Conservation (phyloP, 306 rosid species). For the Corylus heterophylla region DNA sequence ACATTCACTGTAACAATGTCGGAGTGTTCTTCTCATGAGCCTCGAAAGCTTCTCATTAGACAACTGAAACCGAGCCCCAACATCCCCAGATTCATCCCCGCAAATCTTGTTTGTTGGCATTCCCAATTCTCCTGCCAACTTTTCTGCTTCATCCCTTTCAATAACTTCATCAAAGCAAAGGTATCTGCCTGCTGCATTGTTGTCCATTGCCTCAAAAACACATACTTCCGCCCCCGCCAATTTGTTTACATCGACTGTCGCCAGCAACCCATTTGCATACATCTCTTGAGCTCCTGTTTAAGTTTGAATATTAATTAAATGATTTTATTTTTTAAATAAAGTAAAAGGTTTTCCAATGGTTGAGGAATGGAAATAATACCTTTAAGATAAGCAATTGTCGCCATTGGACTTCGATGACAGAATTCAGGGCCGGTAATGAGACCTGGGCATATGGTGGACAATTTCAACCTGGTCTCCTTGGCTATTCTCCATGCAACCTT, state of each 20-base stretch:
- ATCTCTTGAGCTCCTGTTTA: constrained; percentile 65
- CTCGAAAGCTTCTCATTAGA: constrained; percentile 57
- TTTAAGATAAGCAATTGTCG: constrained; percentile 91
- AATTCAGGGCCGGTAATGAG: constrained; percentile 71
- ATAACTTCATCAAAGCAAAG: constrained; percentile 63
- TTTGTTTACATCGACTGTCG: constrained; percentile 55
- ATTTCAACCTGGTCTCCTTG: constrained; percentile 53
- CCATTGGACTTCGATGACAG: constrained; percentile 51
- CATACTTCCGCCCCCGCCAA: constrained; percentile 67
- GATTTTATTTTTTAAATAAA: neutral
- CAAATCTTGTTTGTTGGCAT: constrained; percentile 50
- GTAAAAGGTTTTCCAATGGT: neutral
- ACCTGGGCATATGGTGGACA: constrained; percentile 77
- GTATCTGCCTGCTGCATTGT: constrained; percentile 70
- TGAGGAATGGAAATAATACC: constrained; percentile 37
- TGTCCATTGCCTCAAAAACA: constrained; percentile 62
- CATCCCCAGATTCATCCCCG: constrained; percentile 25
- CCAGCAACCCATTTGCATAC: constrained; percentile 62
- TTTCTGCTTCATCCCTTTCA: constrained; percentile 48
- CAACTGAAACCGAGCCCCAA: constrained; percentile 33
- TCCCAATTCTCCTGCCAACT: constrained; percentile 48
- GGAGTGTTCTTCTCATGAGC: constrained; percentile 50
- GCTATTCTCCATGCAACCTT: constrained; percentile 85
- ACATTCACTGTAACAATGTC: constrained; percentile 38
- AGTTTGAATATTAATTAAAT: neutral